Evolutionary conservation across 108 stramenopile species (phyloP).

Genomic region (Cylindrotheca fusiformis): DNA sequence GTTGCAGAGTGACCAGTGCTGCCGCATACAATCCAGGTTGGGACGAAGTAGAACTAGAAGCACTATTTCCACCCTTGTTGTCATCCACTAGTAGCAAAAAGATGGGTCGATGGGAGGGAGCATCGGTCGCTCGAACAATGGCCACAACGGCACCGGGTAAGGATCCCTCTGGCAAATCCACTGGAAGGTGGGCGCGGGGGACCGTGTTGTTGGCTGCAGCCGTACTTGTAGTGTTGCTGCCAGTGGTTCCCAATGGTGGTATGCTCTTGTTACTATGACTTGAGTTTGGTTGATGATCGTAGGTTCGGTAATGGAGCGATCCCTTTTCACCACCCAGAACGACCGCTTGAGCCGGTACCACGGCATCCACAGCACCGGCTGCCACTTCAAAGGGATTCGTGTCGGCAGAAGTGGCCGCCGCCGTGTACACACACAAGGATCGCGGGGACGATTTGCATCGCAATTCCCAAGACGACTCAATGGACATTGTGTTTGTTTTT

Average conservation of each 20-base stretch:
- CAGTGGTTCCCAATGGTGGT: constrained; percentile 5
- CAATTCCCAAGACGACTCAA: constrained; percentile 50
- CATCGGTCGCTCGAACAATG: constrained; percentile 8
- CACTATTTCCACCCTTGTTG: constrained; percentile 44
- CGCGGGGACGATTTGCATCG: constrained; percentile 24
- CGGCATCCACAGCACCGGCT: constrained; percentile 11
- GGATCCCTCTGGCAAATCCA: constrained; percentile 35
- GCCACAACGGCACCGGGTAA: constrained; percentile 31
- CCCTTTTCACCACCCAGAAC: constrained; percentile 80
- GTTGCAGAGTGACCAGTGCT: constrained; percentile 50
- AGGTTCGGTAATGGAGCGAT: constrained; percentile 64
- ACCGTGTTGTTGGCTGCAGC: constrained; percentile 9
- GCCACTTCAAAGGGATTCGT: constrained; percentile 39
- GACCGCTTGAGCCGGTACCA: constrained; percentile 29
- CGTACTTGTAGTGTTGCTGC: not conserved
- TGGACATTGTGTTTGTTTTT: constrained; percentile 31
- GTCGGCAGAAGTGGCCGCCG: constrained; percentile 17
- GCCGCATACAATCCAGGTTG: constrained; percentile 64
- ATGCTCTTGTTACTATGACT: not conserved
- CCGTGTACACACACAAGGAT: constrained; percentile 34
- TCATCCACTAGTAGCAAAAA: constrained; percentile 82
- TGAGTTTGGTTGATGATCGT: constrained; percentile 18
- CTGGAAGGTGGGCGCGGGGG: constrained; percentile 36
- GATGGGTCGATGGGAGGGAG: constrained; percentile 29
- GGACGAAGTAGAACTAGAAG: constrained; percentile 3